Evolutionary conservation across 1,284 basidiomycete species (phyloP).

Genomic region (Malassezia dermatis): DNA sequence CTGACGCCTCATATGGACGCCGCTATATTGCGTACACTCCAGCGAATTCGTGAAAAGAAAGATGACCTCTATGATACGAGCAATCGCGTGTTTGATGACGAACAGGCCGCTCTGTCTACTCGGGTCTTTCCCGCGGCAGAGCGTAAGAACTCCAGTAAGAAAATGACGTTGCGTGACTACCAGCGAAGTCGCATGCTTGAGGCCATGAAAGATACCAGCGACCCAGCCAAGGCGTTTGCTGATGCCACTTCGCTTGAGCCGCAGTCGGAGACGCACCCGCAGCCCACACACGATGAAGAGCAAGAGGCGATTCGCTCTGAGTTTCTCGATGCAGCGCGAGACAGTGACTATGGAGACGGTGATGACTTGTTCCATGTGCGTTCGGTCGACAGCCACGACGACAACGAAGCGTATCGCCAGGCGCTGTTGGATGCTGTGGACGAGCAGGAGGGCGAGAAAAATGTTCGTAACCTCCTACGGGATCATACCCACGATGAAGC

Average conservation of each 20-base stretch:
- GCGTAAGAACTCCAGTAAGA: slow-evolving; percentile 17
- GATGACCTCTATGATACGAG: slow-evolving; percentile 66
- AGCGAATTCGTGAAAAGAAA: slow-evolving; percentile 72
- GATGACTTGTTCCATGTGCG: slow-evolving; percentile 13
- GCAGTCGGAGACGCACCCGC: not conserved
- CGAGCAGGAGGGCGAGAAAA: not conserved
- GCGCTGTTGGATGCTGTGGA: slow-evolving; percentile 9
- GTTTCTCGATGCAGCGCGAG: slow-evolving; percentile 10
- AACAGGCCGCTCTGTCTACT: slow-evolving; percentile 14
- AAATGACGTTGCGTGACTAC: slow-evolving; percentile 42
- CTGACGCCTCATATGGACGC: slow-evolving; percentile 88
- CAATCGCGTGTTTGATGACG: slow-evolving; percentile 35
- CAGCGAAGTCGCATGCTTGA: slow-evolving; percentile 41
- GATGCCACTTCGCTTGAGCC: slow-evolving; percentile 33
- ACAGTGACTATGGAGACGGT: not conserved
- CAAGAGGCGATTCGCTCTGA: slow-evolving; percentile 15
- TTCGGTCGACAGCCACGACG: not conserved
- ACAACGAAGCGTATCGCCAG: not conserved
- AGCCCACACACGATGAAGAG: slow-evolving; percentile 12
- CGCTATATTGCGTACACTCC: slow-evolving; percentile 82
- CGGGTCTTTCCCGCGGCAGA: not conserved
- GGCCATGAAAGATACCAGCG: slow-evolving; percentile 31
- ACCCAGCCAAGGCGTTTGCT: slow-evolving; percentile 39
- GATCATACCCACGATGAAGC: slow-evolving; percentile 5
- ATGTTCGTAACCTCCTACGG: slow-evolving; percentile 4